phyloP scores from a whole-genome alignment of 345 rosid species.

The Acer negundo region DNA sequence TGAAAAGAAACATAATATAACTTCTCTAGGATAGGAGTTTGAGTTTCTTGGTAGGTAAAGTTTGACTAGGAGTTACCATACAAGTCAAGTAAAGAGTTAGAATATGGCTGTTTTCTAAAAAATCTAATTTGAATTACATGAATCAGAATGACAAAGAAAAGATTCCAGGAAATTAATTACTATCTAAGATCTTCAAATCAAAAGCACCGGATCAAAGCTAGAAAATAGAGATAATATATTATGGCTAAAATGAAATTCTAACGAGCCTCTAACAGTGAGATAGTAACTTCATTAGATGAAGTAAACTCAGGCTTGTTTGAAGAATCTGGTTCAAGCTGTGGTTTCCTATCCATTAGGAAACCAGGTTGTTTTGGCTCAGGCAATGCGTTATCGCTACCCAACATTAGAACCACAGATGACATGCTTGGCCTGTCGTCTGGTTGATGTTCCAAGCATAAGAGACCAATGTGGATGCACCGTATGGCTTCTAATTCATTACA shows the following conservation, averaged over 20 bases:
- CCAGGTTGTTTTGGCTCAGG: slow-evolving; percentile 45
- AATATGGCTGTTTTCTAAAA: too few species aligned
- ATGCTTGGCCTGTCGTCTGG: slow-evolving; percentile 48
- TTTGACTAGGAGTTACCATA: too few species aligned
- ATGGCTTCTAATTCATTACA: slow-evolving; percentile 22
- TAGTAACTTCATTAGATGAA: slow-evolving; percentile 29
- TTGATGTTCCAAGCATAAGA: slow-evolving; percentile 44
- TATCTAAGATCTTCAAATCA: neutral
- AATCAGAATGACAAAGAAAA: too few species aligned
- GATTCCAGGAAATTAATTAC: neutral
- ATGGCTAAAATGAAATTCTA: too few species aligned
- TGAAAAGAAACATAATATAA: too few species aligned
- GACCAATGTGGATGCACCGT: slow-evolving; percentile 44
- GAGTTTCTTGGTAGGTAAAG: too few species aligned
- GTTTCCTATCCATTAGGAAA: slow-evolving; percentile 30
- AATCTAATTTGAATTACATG: too few species aligned
- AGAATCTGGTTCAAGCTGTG: slow-evolving; percentile 14
- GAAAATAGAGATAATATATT: neutral
- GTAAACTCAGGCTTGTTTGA: slow-evolving; percentile 22
- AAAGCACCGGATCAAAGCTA: neutral
- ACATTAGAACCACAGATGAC: slow-evolving; percentile 46
- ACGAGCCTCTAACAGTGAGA: slow-evolving; percentile 30
- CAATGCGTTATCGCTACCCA: slow-evolving; percentile 40
- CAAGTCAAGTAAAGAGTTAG: too few species aligned
- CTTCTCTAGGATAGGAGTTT: too few species aligned